Percentiles rank a stretch among this genome's conserved stretches.
phyloP scores from a whole-genome alignment of 2,329 filamentous ascomycete species.

The Metarhizium guizhouense region DNA sequence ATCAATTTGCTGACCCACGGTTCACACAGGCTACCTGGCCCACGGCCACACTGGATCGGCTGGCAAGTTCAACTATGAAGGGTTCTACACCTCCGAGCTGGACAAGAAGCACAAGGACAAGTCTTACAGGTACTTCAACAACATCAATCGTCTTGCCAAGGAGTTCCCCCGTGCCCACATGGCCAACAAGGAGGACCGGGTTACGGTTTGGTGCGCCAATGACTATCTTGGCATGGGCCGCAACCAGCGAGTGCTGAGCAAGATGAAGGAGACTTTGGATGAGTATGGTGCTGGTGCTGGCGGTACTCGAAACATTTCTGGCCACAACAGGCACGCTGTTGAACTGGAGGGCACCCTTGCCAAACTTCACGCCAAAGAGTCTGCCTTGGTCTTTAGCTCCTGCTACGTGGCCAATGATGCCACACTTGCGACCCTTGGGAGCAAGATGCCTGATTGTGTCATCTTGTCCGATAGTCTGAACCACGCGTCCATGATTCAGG shows the following conservation, averaged over 20 bases:
- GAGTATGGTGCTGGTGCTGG: constrained; percentile 92
- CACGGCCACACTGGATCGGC: constrained; percentile 7
- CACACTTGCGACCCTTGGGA: constrained; percentile 90
- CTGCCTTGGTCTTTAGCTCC: constrained; percentile 88
- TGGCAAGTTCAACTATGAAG: constrained; percentile 80
- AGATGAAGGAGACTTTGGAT: constrained; percentile 92
- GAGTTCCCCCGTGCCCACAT: constrained; percentile 95
- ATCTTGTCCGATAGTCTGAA: constrained; percentile 97
- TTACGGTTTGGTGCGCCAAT: constrained; percentile 98
- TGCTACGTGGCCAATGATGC: constrained; percentile 99
- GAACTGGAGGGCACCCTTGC: constrained; percentile 74
- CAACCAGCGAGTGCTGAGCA: constrained; percentile 75
- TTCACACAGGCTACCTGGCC: not conserved
- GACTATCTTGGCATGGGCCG: constrained; percentile 98
- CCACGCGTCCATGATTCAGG: constrained; percentile 98
- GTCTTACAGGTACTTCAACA: constrained; percentile 99
- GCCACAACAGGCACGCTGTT: constrained; percentile 92
- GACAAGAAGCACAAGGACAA: constrained; percentile 99
- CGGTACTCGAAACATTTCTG: constrained; percentile 94
- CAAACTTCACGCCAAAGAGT: constrained; percentile 83
- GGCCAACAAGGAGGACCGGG: constrained; percentile 69
- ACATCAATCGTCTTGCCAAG: constrained; percentile 96
- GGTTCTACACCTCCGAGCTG: constrained; percentile 78
- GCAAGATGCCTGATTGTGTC: constrained; percentile 91
- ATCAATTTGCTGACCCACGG: not conserved